Evolutionary conservation across 2,329 filamentous ascomycete species (phyloP), one percentile per base, ranked within the genome.

Genomic region (Trichoderma sp.): DNA sequence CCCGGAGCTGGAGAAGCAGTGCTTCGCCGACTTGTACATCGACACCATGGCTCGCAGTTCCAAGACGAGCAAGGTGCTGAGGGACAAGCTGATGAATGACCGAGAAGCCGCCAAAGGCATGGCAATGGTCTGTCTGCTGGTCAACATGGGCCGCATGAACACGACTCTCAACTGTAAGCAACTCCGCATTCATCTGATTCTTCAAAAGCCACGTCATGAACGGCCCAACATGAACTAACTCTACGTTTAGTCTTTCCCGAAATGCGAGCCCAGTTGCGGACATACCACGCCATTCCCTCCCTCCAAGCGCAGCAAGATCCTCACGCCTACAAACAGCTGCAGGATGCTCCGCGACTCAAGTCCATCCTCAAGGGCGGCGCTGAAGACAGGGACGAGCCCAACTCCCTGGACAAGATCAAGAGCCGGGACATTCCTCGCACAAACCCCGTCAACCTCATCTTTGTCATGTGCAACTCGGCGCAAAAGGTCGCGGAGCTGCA

Each of bases 121-220:
- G 95, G 95, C 95, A 61, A 99, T 99, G 95, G 94, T 99, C 66
- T 99, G 95, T 78, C 81, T 99, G 69, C 81, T 99, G 72, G 95
- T 99, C 76, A 99, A 99, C 74, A 91, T 99, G 69, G 95, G 95
- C 66, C 86, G 95, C 68, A 99, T 99, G 95, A 99, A 99, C 78
- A 99, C 95, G 1, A 99, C 95, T 0, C 82, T 99, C 55, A 99
- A 99, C 74, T 98, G 93, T 97, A 81, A 74, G 88, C 77, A 63
- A 54, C 15, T 24, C 3, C 4, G 19, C 24, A 28, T 28, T 21
- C 7, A 2, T 14, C 5, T n/a, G n/a, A 1, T 44, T 64, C 61
- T 66, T 69, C 72, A 64, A 9, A 19, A 67, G 10, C 44, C 34
- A 21, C 12, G 9, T 24, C 19, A 14, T 43, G 52, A 26, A 44